These are phyloP conservation scores for Tricholoma bakamatsutake DNA, from an alignment of 768 basidiomycete species.

Conservation along the genomic window DNA sequence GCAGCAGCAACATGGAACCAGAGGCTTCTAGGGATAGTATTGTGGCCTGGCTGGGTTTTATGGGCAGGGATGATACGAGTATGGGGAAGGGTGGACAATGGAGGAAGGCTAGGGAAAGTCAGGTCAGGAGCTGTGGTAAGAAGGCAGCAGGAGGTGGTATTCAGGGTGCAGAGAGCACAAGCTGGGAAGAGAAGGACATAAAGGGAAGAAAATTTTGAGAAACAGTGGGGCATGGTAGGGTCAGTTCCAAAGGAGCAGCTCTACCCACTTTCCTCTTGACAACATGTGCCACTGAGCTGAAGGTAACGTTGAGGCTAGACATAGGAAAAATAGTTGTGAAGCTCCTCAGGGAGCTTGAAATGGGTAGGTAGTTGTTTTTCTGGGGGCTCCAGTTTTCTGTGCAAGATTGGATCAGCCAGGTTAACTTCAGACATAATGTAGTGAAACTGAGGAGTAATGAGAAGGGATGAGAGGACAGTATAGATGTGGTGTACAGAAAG, in stretches of 20 bases:
- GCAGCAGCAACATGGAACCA: not conserved
- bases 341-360: not conserved
- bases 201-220: not conserved
- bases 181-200: not conserved
- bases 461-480: no score
- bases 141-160: not conserved
- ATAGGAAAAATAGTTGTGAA: not conserved
- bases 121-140: no score
- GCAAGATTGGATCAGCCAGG: conserved; percentile 20
- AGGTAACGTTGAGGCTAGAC: not conserved
- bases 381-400: not conserved
- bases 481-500: not conserved
- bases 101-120: not conserved
- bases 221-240: not conserved
- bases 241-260: not conserved
- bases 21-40: not conserved
- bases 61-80: not conserved
- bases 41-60: not conserved
- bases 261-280: not conserved
- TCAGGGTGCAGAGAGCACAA: not conserved
- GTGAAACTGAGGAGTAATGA: not conserved
- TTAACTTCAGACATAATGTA: conserved; percentile 15
- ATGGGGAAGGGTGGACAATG: not conserved
- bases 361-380: not conserved
- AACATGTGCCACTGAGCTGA: not conserved